Percentiles rank a stretch among this genome's conserved stretches.
phyloP scores from a whole-genome alignment of 441 rosid species.

The Pelargonium australe region DNA sequence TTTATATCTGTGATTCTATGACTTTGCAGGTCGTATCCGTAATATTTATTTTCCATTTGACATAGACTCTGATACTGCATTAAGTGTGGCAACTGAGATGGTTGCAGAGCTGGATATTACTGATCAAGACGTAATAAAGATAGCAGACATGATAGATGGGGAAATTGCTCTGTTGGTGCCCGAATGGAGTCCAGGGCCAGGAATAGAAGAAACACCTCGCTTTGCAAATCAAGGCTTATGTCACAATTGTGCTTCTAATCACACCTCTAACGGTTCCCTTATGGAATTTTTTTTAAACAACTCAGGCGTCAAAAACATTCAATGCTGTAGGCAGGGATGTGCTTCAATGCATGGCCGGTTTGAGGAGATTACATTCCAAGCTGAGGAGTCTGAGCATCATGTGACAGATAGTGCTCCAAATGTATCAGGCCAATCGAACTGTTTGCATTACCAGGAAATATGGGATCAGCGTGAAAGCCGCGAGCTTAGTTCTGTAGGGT shows the following conservation, averaged over 20 bases:
- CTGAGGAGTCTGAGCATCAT: constrained; percentile 36
- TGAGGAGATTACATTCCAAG: constrained; percentile 63
- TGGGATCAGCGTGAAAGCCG: constrained; percentile 76
- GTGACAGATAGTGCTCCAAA: constrained; percentile 28
- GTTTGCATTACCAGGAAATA: constrained; percentile 44
- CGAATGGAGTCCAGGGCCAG: constrained; percentile 63
- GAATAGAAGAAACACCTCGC: constrained; percentile 51
- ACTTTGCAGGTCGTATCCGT: constrained; percentile 52
- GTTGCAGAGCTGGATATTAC: constrained; percentile 80
- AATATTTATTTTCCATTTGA: constrained; percentile 86
- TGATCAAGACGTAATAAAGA: constrained; percentile 62
- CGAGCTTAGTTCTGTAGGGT: constrained; percentile 59
- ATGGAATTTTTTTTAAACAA: constrained; percentile 45
- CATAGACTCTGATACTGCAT: constrained; percentile 64
- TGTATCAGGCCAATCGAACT: constrained; percentile 24
- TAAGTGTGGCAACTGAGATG: constrained; percentile 95
- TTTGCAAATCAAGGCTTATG: constrained; percentile 43
- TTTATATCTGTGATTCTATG: neutral
- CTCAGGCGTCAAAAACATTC: constrained; percentile 36
- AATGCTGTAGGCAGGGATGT: constrained; percentile 50
- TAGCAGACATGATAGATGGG: constrained; percentile 81
- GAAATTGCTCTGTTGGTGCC: constrained; percentile 78
- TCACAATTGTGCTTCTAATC: constrained; percentile 52
- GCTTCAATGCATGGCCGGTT: constrained; percentile 81
- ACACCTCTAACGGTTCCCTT: constrained; percentile 59